These are phyloP conservation scores for Letharia columbiana DNA, from an alignment of 495 filamentous ascomycete species.

Conservation along the genomic window DNA sequence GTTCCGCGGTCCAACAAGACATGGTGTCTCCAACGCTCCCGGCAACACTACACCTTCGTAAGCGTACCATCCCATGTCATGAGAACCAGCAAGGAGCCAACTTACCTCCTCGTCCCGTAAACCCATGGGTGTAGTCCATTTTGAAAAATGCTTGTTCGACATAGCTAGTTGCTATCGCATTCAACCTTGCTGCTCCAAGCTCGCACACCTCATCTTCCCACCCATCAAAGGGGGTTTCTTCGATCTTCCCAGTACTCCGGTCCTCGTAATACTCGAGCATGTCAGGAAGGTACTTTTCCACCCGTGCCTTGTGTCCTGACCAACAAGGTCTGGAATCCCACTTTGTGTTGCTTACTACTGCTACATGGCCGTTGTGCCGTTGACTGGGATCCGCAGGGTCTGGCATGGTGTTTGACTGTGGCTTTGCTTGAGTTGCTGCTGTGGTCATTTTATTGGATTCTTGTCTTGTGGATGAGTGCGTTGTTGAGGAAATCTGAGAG, in stretches of 20 bases:
- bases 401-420: neutral
- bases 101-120: neutral
- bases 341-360: too few relatives aligned
- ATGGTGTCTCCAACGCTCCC: neutral
- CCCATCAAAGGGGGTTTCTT: neutral
- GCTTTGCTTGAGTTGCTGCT: neutral
- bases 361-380: neutral
- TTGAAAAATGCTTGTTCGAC: neutral
- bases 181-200: neutral
- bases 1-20: neutral
- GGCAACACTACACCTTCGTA: neutral
- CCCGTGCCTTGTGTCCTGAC: too few relatives aligned
- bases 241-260: neutral
- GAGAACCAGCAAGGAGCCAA: too few relatives aligned
- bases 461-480: too few relatives aligned
- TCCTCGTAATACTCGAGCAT: too few relatives aligned
- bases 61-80: too few relatives aligned
- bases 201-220: neutral
- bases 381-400: neutral
- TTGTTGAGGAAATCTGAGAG: neutral
- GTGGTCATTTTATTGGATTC: neutral
- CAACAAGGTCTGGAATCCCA: too few relatives aligned
- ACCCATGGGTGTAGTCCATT: neutral
- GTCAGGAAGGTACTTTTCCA: too few relatives aligned
- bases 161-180: neutral